Evolutionary conservation across 371 early-diverging fungal genomes (phyloP).

Genomic region (Zancudomyces culisetae): DNA sequence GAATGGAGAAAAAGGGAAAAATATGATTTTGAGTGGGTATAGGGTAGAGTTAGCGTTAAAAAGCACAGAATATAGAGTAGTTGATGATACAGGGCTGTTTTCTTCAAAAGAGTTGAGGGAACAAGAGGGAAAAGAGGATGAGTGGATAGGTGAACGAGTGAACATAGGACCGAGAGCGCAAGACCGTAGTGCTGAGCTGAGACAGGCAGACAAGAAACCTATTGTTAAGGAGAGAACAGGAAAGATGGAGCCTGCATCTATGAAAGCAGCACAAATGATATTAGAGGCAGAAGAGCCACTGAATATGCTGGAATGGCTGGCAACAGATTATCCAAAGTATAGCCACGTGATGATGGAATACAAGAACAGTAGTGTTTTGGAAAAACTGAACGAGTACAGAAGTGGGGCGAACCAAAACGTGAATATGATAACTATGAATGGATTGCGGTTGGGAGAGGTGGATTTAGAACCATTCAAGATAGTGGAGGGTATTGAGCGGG

Average conservation of each 20-base stretch:
- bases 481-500: constrained; percentile 22
- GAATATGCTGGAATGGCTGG: constrained; percentile 33
- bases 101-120: constrained; percentile 1
- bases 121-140: background rate
- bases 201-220: constrained; percentile 17
- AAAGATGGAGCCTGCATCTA: constrained; percentile 30
- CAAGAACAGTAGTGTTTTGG: constrained; percentile 10
- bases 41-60: constrained; percentile 83
- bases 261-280: constrained; percentile 48
- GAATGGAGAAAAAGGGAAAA: background rate
- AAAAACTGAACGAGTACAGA: background rate
- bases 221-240: constrained; percentile 38
- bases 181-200: background rate
- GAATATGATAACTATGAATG: constrained; percentile 12
- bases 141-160: constrained; percentile 3
- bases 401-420: background rate
- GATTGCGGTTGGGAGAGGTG: constrained; percentile 7
- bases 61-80: constrained; percentile 83
- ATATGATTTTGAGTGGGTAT: constrained; percentile 50
- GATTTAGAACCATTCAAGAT: constrained; percentile 18
- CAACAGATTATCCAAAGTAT: constrained; percentile 72
- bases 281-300: constrained; percentile 32
- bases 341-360: constrained; percentile 42
- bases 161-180: background rate
- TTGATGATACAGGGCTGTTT: constrained; percentile 62